Conservation (phyloP, 345 rosid genomes). For the Syzygium aqueum region DNA sequence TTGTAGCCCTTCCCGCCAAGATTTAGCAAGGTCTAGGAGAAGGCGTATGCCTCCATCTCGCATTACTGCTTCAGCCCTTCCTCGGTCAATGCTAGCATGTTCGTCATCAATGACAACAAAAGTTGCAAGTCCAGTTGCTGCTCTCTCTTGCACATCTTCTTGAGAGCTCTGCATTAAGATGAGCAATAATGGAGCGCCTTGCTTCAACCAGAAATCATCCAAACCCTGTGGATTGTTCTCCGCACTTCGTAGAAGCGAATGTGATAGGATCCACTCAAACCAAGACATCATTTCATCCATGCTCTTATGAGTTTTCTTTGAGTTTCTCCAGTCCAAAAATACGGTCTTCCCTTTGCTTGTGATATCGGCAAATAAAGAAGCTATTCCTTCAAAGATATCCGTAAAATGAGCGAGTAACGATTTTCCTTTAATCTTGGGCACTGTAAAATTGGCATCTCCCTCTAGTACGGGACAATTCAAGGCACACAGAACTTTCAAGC, state of each 20-base stretch:
- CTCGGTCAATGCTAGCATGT: constrained; percentile 70
- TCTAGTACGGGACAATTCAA: constrained; percentile 59
- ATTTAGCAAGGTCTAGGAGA: constrained; percentile 67
- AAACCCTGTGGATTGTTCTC: constrained; percentile 69
- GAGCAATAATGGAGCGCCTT: constrained; percentile 67
- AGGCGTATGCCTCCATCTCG: constrained; percentile 66
- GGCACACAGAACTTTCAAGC: constrained; percentile 69
- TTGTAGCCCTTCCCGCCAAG: constrained; percentile 85
- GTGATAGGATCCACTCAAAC: constrained; percentile 74
- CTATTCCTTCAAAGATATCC: constrained; percentile 47
- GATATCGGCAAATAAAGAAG: constrained; percentile 47
- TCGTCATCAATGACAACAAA: constrained; percentile 83
- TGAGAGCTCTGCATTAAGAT: constrained; percentile 67
- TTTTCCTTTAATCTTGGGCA: constrained; percentile 46
- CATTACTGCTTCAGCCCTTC: constrained; percentile 87
- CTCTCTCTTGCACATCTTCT: constrained; percentile 85
- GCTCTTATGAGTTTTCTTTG: constrained; percentile 24
- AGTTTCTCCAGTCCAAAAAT: constrained; percentile 48
- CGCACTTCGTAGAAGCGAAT: constrained; percentile 59
- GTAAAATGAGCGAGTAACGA: constrained; percentile 43
- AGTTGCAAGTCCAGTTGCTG: constrained; percentile 89
- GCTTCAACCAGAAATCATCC: constrained; percentile 75
- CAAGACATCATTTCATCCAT: constrained; percentile 55
- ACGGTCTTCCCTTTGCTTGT: constrained; percentile 38
- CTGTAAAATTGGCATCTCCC: constrained; percentile 37